Base-by-base conservation (phyloP, 2,329 filamentous ascomycete genomes). In the Monosporascus cannonballus region DNA sequence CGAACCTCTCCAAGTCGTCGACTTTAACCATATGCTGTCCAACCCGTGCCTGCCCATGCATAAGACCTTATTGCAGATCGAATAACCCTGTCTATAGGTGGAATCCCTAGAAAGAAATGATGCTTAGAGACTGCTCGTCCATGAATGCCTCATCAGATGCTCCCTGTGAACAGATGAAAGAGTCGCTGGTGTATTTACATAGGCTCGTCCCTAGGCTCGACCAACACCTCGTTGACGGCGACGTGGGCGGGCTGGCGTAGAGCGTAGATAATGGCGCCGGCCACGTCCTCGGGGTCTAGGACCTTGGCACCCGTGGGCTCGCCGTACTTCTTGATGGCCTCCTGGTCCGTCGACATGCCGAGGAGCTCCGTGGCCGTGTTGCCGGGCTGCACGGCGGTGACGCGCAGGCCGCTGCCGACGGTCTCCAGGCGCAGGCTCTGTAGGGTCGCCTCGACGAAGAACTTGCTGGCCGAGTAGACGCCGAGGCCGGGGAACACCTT, bases 391-490 rank as follows among this genome's bases (percentile, higher is more conserved):
- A 93, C 77, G 37, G 80, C 76, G 0, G 88, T 91, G 41, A 93
- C 87, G 2, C 87, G 77, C 48, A 93, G 70, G 0, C 89, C 89
- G 0, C 80, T 80, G 0, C 86, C 87, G 0, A 85, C 88, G 0
- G 87, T 92, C 75, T 93, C 89, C 7, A 92, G 71, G 8, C 89
- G 82, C 59, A 93, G 70, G 34, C 77, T 77, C 69, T 92, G 88
- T n/a, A 93, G 76, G 0, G 87, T 88, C 1, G 87, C 88, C 67
- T 93, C 89, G 51, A 93, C 87, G 65, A 93, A 93, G 78, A 92
- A 90, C 67, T 93, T 93, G 69, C 82, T 87, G 25, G 86, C 89
- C 0, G 86, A 90, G 76, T 93, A 93, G 37, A 93, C 88, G 50
- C 89, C 89, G 14, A 92, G 73, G 0, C 89, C 89, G 0, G 89